Conservation (phyloP, 2,329 filamentous ascomycete genomes). For the Hypoxylon sp. region DNA sequence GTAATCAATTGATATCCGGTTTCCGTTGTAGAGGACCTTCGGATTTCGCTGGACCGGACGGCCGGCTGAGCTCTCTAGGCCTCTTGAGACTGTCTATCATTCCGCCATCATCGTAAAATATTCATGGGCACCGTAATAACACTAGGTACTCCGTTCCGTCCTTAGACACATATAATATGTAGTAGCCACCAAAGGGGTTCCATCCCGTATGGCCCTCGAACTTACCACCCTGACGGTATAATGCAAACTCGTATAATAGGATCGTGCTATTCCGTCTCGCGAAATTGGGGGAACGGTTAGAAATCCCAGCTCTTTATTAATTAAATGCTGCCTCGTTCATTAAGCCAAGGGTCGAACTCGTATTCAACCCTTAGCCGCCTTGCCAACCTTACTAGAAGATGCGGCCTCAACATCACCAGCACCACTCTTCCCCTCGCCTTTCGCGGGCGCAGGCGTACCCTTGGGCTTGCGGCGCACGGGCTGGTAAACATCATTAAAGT, state of each 20-base stretch:
- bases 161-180: neutral
- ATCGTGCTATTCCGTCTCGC: neutral
- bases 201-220: neutral
- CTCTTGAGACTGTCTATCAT: neutral
- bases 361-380: conserved; percentile 22
- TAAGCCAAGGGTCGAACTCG: neutral
- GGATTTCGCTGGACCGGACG: neutral
- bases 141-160: neutral
- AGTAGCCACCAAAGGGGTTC: neutral
- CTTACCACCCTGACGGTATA: neutral
- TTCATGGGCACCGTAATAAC: neutral
- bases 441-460: conserved; percentile 45
- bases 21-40: neutral
- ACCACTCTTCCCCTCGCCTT: conserved; percentile 11
- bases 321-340: neutral
- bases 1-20: neutral
- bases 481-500: conserved; percentile 97
- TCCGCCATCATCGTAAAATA: neutral
- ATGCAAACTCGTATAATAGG: neutral
- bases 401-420: neutral
- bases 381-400: neutral
- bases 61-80: neutral
- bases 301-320: neutral
- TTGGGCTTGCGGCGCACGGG: conserved; percentile 77
- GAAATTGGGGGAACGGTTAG: neutral